These are phyloP conservation scores for Scedosporium minutisporum DNA, from an alignment of 2,329 filamentous ascomycete species.

Conservation along the genomic window DNA sequence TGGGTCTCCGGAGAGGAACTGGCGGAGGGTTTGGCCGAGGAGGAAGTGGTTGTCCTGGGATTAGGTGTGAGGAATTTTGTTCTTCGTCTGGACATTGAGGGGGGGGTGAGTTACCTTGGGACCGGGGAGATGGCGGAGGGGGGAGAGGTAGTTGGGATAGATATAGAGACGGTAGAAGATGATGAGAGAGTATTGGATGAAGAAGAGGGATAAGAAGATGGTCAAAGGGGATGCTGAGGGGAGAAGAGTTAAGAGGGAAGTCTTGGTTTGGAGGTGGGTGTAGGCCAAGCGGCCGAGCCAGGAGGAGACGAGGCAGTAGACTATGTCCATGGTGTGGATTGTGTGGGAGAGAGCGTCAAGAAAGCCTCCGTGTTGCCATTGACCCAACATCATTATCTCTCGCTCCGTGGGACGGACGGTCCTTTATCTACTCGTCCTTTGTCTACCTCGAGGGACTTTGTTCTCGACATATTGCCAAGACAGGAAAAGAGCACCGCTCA, in stretches of 20 bases:
- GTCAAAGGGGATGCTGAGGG: neutral
- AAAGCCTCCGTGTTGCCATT: too few species aligned
- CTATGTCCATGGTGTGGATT: neutral
- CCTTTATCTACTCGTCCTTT: too few species aligned
- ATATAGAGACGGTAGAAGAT: constrained; percentile 25
- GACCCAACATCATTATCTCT: too few species aligned
- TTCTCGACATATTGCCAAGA: too few species aligned
- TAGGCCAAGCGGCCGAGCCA: neutral
- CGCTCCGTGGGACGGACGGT: too few species aligned
- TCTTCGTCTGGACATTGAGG: neutral
- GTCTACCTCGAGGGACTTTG: too few species aligned
- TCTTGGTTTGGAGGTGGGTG: neutral
- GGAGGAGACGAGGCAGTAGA: neutral
- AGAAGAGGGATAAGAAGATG: neutral
- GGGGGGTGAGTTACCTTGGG: constrained; percentile 23
- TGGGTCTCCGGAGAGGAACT: constrained; percentile 18
- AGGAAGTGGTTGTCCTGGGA: constrained; percentile 26
- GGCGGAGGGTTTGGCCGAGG: constrained; percentile 28
- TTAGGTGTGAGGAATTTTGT: neutral
- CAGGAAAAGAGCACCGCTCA: too few species aligned
- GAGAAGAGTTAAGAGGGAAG: neutral
- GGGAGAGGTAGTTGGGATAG: constrained; percentile 32
- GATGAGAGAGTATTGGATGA: neutral
- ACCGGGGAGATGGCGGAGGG: constrained; percentile 32
- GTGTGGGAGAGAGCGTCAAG: neutral